Evolutionary conservation across 768 basidiomycete species (phyloP), one percentile per base, ranked within the genome.

Genomic region (Ramaria sp.): DNA sequence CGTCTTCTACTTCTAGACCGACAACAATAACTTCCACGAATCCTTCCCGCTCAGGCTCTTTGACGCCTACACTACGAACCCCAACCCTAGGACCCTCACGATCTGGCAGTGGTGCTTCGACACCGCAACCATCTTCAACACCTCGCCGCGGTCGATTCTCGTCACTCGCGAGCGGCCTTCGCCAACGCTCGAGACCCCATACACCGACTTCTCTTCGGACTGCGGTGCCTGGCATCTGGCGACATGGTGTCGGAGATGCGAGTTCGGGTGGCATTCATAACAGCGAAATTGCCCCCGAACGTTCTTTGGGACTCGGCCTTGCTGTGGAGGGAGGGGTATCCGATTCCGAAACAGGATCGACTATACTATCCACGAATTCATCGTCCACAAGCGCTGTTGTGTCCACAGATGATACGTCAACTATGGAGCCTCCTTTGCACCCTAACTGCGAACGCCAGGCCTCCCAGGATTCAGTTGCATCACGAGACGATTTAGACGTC

Each of bases 41-140:
- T 6, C 54, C 57, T 49, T 38, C 63, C 19, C 45, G 61, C 24
- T 60, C 49, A 57, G 52, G 41, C 33, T 42, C 59, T 24, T 62
- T 48, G 20, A 48, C 65, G 7, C 3, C 63, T 19, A 37, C 62
- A 7, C 47, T 57, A 15, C 51, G 43, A 55, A 42, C 30, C 47
- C 19, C 59, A 51, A 38, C 39, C 57, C 19, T 49, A 53, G 59
- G 60, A 52, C 59, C 67, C n/a, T 61, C 65, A 17, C 54, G 65
- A 3, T 69, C 68, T 57, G 65, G 66, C 30, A 66, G 70, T 15
- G 67, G 73, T 11, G 62, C 70, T 1, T 68, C 72, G 0, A 63
- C 63, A 5, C 59, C 64, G 13, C 62, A 63, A 34, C 60, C 52
- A 9, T 57, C 55, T 34, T 62, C 64, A n/a, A 67, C 61, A 20